Conservation (phyloP, 768 basidiomycete genomes). For the Rhizopogon sp. region DNA sequence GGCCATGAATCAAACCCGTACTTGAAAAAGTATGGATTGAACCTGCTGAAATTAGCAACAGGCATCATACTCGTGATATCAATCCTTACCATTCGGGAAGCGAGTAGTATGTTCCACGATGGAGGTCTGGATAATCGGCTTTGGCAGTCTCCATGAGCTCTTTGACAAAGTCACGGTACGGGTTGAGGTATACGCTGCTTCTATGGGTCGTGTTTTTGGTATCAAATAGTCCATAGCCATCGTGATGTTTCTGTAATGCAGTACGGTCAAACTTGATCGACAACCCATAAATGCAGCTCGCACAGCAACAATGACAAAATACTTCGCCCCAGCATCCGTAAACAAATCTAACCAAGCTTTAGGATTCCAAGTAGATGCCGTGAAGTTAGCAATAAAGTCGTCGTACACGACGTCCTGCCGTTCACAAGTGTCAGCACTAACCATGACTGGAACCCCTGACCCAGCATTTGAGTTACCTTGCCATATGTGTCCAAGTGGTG, state of each 20-base stretch:
- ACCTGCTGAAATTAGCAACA: slow-evolving; percentile 30
- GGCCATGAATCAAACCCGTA: slow-evolving; percentile 52
- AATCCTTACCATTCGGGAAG: slow-evolving; percentile 44
- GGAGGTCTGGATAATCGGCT: slow-evolving; percentile 42
- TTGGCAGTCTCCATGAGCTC: slow-evolving; percentile 49
- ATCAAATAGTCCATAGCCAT: slow-evolving; percentile 55
- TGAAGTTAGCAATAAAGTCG: slow-evolving; percentile 53
- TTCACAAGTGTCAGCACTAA: not conserved
- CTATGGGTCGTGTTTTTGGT: slow-evolving; percentile 49
- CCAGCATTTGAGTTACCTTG: slow-evolving; percentile 17
- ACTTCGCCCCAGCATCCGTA: slow-evolving; percentile 53
- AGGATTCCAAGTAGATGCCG: slow-evolving; percentile 47
- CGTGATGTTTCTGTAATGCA: slow-evolving; percentile 49
- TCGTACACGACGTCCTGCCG: slow-evolving; percentile 46
- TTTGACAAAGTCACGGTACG: slow-evolving; percentile 45
- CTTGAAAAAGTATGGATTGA: slow-evolving; percentile 45
- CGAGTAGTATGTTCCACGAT: slow-evolving; percentile 55
- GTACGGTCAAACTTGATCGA: not conserved
- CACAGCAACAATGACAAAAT: slow-evolving; percentile 54
- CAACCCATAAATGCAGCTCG: slow-evolving; percentile 9
- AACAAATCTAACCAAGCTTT: slow-evolving; percentile 52
- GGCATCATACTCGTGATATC: not conserved
- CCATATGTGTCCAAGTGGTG: slow-evolving; percentile 50
- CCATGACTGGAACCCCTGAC: not conserved
- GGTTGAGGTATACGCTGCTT: slow-evolving; percentile 43